Conservation (phyloP, 495 filamentous ascomycete genomes). For the Choiromyces venosus region DNA sequence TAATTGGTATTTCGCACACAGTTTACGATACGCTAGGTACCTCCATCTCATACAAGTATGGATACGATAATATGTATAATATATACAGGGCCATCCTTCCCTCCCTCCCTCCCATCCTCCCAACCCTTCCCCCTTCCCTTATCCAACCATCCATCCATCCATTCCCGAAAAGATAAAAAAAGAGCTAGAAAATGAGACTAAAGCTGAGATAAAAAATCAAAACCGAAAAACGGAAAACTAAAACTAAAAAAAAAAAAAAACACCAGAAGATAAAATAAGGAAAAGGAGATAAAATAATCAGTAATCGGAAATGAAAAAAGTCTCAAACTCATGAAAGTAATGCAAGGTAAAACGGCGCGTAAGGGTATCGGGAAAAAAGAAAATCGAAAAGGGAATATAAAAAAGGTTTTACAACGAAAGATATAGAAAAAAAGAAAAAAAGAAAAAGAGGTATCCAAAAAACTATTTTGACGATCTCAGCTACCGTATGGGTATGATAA, state of each 20-base stretch:
- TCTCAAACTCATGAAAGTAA: neutral
- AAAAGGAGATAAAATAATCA: neutral
- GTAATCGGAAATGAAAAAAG: neutral
- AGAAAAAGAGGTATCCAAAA: constrained; percentile 14
- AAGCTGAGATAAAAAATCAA: neutral
- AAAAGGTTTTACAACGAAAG: constrained; percentile 32
- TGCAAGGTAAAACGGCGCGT: neutral
- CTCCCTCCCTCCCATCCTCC: neutral
- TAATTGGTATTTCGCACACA: neutral
- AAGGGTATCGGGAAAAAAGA: neutral
- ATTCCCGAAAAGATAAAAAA: neutral
- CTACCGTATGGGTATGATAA: constrained; percentile 4
- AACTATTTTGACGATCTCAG: constrained; percentile 19
- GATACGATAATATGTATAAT: neutral
- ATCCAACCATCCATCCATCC: neutral
- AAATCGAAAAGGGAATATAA: neutral
- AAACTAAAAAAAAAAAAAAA: neutral
- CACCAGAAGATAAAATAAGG: neutral
- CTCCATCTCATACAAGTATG: neutral
- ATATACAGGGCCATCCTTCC: neutral
- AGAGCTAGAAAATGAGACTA: constrained; percentile 16
- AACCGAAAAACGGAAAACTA: neutral
- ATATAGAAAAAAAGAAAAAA: constrained; percentile 21
- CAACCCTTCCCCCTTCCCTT: no score
- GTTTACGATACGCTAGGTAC: no score